phyloP scores from a whole-genome alignment of 164 flowering plant genomes.

The Annona cherimola region DNA sequence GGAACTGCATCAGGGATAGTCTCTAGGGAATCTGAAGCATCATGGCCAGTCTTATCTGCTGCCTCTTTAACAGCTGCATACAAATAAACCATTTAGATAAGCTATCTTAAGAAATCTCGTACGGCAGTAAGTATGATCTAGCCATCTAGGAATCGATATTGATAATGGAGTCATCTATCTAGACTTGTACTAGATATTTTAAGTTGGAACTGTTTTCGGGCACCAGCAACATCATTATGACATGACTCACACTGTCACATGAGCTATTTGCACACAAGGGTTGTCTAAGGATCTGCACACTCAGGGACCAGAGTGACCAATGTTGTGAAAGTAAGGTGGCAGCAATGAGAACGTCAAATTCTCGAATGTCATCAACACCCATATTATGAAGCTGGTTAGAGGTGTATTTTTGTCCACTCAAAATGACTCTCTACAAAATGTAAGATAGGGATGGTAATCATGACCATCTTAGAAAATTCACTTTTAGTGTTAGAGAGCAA shows the following conservation, averaged over 20 bases:
- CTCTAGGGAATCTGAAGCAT: conserved; percentile 69
- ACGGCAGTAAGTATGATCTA: neutral
- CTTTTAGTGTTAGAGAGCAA: neutral
- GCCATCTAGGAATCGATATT: neutral
- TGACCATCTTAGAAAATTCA: neutral
- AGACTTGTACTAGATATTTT: neutral
- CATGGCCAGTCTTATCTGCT: conserved; percentile 31
- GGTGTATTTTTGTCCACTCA: neutral
- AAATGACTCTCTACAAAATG: neutral
- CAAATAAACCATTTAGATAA: neutral
- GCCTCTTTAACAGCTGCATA: conserved; percentile 48
- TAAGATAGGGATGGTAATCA: neutral
- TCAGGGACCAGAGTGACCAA: neutral
- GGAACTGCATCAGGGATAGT: conserved; percentile 94
- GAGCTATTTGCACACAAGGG: neutral
- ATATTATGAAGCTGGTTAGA: too few relatives aligned
- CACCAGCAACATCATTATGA: neutral
- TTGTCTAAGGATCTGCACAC: neutral
- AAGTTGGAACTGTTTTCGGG: neutral
- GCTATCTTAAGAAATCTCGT: neutral
- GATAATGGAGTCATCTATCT: neutral
- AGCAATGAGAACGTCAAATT: neutral
- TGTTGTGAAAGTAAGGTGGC: neutral
- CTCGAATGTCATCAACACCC: neutral
- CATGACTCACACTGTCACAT: neutral